These are phyloP conservation scores for Phialocephala subalpina DNA, from an alignment of 2,329 filamentous ascomycete species.

Conservation along the genomic window DNA sequence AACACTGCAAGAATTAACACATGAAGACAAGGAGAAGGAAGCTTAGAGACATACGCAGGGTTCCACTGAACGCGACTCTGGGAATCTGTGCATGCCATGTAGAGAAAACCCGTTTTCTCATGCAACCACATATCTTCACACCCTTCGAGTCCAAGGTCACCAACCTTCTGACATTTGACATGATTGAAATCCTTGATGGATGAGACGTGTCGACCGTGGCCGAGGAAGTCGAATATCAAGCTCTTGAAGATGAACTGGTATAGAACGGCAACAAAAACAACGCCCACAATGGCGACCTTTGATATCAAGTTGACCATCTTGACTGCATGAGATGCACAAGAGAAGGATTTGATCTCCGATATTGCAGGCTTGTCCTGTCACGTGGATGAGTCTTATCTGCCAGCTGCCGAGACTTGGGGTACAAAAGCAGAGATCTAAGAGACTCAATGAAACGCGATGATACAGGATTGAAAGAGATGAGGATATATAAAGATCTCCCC, in stretches of 20 bases:
- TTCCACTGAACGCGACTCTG: slow-evolving; percentile 37
- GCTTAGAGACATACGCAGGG: slow-evolving; percentile 37
- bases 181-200: slow-evolving; percentile 45
- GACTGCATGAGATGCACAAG: background rate
- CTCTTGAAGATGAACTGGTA: slow-evolving; percentile 45
- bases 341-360: background rate
- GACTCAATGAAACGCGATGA: too few species aligned
- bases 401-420: too few species aligned
- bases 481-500: too few species aligned
- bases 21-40: background rate
- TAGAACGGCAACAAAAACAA: slow-evolving; percentile 36
- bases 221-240: slow-evolving; percentile 42
- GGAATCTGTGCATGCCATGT: slow-evolving; percentile 40
- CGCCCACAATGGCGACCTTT: slow-evolving; percentile 28
- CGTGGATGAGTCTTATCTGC: background rate
- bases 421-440: too few species aligned
- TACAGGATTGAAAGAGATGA: too few species aligned
- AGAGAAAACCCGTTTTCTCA: slow-evolving; percentile 38
- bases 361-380: background rate
- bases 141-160: slow-evolving; percentile 37
- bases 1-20: slow-evolving; percentile 27
- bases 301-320: slow-evolving; percentile 26
- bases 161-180: slow-evolving; percentile 36
- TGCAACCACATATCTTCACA: slow-evolving; percentile 45
- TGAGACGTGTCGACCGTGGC: slow-evolving; percentile 42